Percentiles rank a stretch among this genome's conserved stretches.
Evolutionary conservation across 1,139 yeast species (phyloP).

Genomic region (Cylindricascospora bacillispora): DNA sequence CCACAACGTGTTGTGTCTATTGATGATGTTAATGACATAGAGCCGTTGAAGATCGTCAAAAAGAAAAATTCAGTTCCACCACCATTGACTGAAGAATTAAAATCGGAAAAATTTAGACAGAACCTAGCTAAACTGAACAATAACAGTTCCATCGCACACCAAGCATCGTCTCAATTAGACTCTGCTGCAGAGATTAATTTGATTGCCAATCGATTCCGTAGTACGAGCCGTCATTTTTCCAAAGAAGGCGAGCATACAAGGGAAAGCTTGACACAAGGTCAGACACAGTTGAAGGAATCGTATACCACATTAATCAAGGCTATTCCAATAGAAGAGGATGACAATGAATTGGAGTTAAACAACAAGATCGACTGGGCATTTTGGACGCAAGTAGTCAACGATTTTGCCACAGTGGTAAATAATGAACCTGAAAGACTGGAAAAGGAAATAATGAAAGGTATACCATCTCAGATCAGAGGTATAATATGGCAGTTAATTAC

Average conservation of each 20-base stretch:
- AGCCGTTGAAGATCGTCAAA: constrained; percentile 1
- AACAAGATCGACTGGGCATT: constrained; percentile 66
- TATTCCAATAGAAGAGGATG: constrained; percentile 20
- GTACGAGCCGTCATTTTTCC: constrained; percentile 26
- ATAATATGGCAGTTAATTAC: constrained; percentile 86
- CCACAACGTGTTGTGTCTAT: too few species aligned
- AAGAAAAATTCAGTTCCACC: constrained; percentile 23
- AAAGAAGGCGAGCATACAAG: constrained; percentile 27
- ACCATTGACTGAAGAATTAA: constrained; percentile 22
- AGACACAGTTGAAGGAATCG: constrained; percentile 47
- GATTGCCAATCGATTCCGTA: constrained; percentile 30
- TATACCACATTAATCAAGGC: constrained; percentile 30
- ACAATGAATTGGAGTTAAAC: constrained; percentile 8
- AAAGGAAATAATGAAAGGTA: constrained; percentile 53
- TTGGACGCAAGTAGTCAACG: constrained; percentile 73
- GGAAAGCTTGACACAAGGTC: constrained; percentile 47
- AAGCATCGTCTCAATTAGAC: constrained; percentile 9
- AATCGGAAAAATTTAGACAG: constrained; percentile 16
- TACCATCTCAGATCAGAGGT: constrained; percentile 78
- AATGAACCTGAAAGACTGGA: constrained; percentile 49
- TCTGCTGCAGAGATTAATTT: constrained; percentile 30
- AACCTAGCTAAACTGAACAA: constrained; percentile 9
- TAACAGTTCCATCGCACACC: constrained; percentile 7
- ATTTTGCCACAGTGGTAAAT: constrained; percentile 55
- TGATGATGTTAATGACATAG: neutral